Conservation (phyloP, 805 yeast genomes). For the Metschnikowia anglica region DNA sequence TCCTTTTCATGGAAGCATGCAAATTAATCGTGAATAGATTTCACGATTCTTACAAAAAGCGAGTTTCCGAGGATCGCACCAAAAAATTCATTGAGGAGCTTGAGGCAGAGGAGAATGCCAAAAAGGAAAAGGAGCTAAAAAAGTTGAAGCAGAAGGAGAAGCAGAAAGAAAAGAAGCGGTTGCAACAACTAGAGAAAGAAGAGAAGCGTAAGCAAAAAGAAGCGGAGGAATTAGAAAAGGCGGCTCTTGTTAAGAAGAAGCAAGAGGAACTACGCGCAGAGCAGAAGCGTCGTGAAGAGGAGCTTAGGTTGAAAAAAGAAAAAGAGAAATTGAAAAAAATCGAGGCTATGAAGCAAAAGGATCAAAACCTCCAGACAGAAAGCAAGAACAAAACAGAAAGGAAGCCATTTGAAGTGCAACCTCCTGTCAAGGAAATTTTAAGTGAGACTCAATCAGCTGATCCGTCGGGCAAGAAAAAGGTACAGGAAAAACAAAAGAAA, state of each 20-base stretch:
- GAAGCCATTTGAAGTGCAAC: not conserved
- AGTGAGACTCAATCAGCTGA: too few species aligned
- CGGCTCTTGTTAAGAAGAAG: conserved; percentile 27
- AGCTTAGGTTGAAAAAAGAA: conserved; percentile 38
- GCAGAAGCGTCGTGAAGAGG: conserved; percentile 41
- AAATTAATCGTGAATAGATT: conserved; percentile 51
- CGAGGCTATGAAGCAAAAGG: conserved; percentile 30
- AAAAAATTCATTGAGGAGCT: conserved; percentile 62
- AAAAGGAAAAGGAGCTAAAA: conserved; percentile 64
- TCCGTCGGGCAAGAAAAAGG: too few species aligned
- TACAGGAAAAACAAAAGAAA: not conserved
- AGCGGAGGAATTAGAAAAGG: conserved; percentile 47
- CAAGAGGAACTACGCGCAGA: conserved; percentile 38
- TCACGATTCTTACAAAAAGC: conserved; percentile 73
- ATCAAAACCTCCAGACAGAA: conserved; percentile 6
- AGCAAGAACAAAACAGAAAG: conserved; percentile 7
- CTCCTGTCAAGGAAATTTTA: conserved; percentile 1
- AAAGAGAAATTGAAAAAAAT: conserved; percentile 50
- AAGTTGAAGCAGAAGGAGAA: conserved; percentile 65
- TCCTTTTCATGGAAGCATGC: conserved; percentile 78
- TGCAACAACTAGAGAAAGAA: conserved; percentile 60
- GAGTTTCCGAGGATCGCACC: conserved; percentile 73
- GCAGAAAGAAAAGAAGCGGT: conserved; percentile 66
- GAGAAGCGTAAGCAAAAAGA: conserved; percentile 58
- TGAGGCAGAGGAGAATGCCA: conserved; percentile 65